Percentiles rank a stretch among this genome's conserved stretches.
These are phyloP conservation scores for Akanthomyces lecanii DNA, from an alignment of 2,329 filamentous ascomycete species.

Conservation along the genomic window DNA sequence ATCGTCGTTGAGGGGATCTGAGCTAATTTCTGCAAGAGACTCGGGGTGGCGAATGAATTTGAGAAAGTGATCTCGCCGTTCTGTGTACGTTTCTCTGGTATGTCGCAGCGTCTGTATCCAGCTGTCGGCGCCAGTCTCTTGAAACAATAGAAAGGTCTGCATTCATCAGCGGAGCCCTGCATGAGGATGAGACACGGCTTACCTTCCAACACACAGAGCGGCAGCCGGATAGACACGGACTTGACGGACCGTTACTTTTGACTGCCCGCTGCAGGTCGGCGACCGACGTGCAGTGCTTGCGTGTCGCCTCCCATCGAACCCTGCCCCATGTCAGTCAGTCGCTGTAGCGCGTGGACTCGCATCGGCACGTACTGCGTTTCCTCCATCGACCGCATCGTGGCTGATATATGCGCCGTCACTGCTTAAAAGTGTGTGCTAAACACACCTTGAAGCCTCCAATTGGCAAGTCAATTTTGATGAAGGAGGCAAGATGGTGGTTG, in stretches of 20 bases:
- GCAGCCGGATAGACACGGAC: conserved; percentile 66
- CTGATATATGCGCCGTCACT: background rate
- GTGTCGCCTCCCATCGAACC: conserved; percentile 63
- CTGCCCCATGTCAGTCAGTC: conserved; percentile 38
- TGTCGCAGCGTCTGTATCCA: conserved; percentile 67
- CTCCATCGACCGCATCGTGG: conserved; percentile 34
- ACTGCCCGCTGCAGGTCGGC: conserved; percentile 62
- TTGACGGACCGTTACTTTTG: conserved; percentile 53
- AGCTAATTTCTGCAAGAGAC: conserved; percentile 62
- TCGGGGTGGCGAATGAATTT: conserved; percentile 82
- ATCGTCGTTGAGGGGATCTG: conserved; percentile 86
- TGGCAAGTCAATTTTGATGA: background rate
- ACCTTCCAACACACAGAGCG: conserved; percentile 94
- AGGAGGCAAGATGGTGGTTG: background rate
- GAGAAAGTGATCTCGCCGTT: conserved; percentile 69
- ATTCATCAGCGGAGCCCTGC: conserved; percentile 18
- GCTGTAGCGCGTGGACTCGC: conserved; percentile 8
- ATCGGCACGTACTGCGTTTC: conserved; percentile 33
- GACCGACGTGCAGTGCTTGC: conserved; percentile 53
- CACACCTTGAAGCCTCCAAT: background rate
- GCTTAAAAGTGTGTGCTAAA: too few relatives aligned
- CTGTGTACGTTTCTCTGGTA: conserved; percentile 68
- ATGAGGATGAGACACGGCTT: conserved; percentile 11
- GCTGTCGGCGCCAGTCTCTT: conserved; percentile 56
- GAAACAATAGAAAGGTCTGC: conserved; percentile 77